Percentiles rank a stretch among this genome's conserved stretches.
Conservation (phyloP, 331 rosid species). For the Quercus tomentella region DNA sequence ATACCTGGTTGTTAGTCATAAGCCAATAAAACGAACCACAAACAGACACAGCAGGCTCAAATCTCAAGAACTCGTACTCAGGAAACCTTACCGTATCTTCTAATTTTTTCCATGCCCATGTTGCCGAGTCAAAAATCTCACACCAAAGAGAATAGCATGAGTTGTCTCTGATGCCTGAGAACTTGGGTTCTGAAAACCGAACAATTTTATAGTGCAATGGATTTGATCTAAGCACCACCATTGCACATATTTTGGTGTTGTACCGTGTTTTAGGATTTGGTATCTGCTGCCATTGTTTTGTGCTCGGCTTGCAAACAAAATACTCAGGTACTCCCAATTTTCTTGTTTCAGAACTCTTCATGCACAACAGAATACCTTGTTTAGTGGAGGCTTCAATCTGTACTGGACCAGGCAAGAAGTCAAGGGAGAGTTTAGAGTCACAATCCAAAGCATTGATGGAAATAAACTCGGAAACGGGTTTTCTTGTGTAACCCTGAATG, state of each 20-base stretch:
- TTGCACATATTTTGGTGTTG: background rate
- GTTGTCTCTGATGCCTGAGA: background rate
- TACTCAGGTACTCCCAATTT: too few species aligned
- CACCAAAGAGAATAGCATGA: background rate
- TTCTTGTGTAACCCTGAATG: too few species aligned
- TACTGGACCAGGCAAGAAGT: too few species aligned
- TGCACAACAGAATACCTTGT: too few species aligned
- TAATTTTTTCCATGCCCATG: background rate
- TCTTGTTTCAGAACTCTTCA: too few species aligned
- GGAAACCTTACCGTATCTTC: background rate
- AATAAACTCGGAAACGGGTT: too few species aligned
- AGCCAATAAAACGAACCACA: background rate
- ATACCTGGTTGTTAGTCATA: background rate
- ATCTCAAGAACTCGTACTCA: background rate
- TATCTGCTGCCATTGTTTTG: background rate
- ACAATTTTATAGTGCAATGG: slow-evolving; percentile 4
- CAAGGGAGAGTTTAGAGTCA: too few species aligned
- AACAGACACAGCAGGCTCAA: background rate
- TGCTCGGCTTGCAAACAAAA: too few species aligned
- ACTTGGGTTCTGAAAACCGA: background rate
- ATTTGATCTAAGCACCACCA: background rate
- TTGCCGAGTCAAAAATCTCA: slow-evolving; percentile 5
- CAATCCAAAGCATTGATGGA: too few species aligned
- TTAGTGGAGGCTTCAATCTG: too few species aligned
- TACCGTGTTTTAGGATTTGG: background rate